Evolutionary conservation across 2,329 filamentous ascomycete genomes (phyloP).

Genomic region (Aspergillus aculeatinus): DNA sequence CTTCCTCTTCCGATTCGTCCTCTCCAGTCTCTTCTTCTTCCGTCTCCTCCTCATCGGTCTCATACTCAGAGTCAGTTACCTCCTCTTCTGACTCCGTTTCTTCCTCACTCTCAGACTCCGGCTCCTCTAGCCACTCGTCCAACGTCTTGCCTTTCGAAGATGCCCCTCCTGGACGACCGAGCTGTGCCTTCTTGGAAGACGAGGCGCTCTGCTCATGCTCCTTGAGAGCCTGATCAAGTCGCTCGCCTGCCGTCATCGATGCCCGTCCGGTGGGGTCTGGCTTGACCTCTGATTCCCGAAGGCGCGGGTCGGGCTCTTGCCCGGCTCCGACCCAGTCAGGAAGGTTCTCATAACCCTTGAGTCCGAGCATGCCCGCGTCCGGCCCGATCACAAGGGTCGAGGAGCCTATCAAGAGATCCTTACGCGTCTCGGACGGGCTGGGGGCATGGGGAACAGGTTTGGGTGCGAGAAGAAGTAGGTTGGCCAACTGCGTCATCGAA

Average conservation of each 20-base stretch:
- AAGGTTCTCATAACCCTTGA: conserved; percentile 75
- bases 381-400: conserved; percentile 81
- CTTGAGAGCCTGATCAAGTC: conserved; percentile 44
- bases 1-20: conserved; percentile 44
- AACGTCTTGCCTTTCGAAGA: conserved; percentile 69
- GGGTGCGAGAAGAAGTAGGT: conserved; percentile 83
- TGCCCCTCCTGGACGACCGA: conserved; percentile 21
- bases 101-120: conserved; percentile 55
- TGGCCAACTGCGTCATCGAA: conserved; percentile 75
- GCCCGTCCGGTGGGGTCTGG: conserved; percentile 31
- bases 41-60: conserved; percentile 52
- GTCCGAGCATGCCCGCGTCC: conserved; percentile 68
- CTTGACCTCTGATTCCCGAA: conserved; percentile 62
- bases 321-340: conserved; percentile 83
- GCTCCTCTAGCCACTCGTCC: conserved; percentile 83
- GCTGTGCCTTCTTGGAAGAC: conserved; percentile 18
- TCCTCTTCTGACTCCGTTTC: conserved; percentile 53
- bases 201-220: conserved; percentile 39
- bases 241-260: conserved; percentile 42
- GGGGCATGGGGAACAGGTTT: conserved; percentile 91
- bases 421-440: conserved; percentile 81
- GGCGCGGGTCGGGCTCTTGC: conserved; percentile 70
- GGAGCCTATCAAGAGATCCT: conserved; percentile 75
- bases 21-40: conserved; percentile 50
- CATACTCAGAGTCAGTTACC: conserved; percentile 53